Evolutionary conservation across 2,329 filamentous ascomycete species (phyloP).

Genomic region (Madurella fahalii): DNA sequence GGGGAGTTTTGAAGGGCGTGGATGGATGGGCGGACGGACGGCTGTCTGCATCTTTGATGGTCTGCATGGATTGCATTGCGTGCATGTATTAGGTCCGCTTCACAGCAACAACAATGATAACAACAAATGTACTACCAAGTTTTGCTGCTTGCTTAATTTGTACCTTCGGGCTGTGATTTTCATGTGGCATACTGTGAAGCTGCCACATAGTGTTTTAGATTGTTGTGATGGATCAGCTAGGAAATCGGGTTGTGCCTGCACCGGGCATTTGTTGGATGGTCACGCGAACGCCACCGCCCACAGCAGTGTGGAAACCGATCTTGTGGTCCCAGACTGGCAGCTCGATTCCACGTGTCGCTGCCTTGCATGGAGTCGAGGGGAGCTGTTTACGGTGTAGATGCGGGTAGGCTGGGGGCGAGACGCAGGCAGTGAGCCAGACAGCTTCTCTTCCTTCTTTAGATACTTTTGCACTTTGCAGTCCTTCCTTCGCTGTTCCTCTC

Average conservation of each 20-base stretch:
- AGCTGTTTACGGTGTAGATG: too few species aligned
- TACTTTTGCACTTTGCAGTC: too few species aligned
- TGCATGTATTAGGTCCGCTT: background rate
- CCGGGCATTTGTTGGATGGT: background rate
- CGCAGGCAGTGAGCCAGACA: too few species aligned
- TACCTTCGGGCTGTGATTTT: too few species aligned
- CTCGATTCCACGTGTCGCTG: background rate
- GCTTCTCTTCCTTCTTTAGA: too few species aligned
- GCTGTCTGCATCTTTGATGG: background rate
- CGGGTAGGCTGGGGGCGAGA: too few species aligned
- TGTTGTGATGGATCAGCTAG: background rate
- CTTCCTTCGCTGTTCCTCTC: too few species aligned
- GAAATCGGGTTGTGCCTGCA: background rate
- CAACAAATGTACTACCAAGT: background rate
- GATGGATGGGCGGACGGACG: background rate
- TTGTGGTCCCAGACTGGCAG: background rate
- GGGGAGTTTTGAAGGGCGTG: background rate
- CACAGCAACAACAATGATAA: background rate
- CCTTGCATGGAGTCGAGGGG: background rate
- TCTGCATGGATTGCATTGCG: background rate
- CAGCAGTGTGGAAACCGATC: background rate
- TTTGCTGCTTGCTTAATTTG: too few species aligned
- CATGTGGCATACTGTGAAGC: constrained; percentile 11
- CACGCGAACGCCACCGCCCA: too few species aligned
- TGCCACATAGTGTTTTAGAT: constrained; percentile 5